phyloP scores from a whole-genome alignment of 2,329 filamentous ascomycete genomes.

The Epichloe hybrida region DNA sequence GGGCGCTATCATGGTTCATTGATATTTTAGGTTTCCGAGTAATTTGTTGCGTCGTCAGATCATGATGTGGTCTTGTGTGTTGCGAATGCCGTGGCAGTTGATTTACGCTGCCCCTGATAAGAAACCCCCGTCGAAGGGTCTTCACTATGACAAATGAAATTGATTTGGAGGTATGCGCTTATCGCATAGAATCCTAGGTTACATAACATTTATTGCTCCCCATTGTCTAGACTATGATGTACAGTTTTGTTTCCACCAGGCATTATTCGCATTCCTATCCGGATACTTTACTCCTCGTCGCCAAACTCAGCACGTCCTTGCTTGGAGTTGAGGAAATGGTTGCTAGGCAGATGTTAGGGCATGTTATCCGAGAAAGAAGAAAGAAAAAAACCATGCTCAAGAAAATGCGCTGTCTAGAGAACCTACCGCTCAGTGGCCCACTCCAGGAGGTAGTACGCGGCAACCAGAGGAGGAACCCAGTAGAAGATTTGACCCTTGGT shows the following conservation, averaged over 20 bases:
- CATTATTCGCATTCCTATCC: slow-evolving; percentile 6
- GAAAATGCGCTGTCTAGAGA: no score
- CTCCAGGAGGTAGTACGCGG: slow-evolving; percentile 70
- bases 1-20: neutral
- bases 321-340: slow-evolving; percentile 74
- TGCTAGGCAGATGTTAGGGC: slow-evolving; percentile 32
- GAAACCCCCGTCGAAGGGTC: neutral
- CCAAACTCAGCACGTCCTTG: slow-evolving; percentile 46
- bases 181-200: slow-evolving; percentile 3
- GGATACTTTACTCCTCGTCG: slow-evolving; percentile 29
- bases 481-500: slow-evolving; percentile 79
- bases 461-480: slow-evolving; percentile 65
- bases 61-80: no score
- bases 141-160: slow-evolving; percentile 11
- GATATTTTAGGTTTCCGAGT: neutral
- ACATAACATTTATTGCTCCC: slow-evolving; percentile 24
- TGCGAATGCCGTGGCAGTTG: neutral
- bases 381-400: no score
- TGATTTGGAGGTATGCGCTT: slow-evolving; percentile 5
- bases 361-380: neutral
- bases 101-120: no score
- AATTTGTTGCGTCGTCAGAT: no score
- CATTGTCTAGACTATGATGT: slow-evolving; percentile 28
- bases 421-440: slow-evolving; percentile 86
- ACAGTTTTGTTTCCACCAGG: slow-evolving; percentile 13